These are phyloP conservation scores for Cladophialophora chaetospira DNA, from an alignment of 2,329 filamentous ascomycete species.

Conservation along the genomic window DNA sequence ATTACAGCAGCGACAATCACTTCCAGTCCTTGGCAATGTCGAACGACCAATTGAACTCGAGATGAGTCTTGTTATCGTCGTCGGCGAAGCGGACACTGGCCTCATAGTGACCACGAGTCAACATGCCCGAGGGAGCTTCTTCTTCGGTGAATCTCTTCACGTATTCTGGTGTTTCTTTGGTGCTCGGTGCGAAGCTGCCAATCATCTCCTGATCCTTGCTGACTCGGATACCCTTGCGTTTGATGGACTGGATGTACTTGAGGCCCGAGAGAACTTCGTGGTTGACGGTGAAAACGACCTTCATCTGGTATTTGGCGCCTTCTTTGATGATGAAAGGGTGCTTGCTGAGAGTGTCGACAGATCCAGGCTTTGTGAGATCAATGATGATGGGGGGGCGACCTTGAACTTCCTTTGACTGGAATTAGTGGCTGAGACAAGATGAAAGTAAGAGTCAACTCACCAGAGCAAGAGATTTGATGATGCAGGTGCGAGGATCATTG, in stretches of 20 bases:
- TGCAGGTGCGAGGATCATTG: conserved; percentile 83
- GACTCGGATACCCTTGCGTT: conserved; percentile 80
- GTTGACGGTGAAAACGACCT: conserved; percentile 90
- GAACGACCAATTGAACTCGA: conserved; percentile 94
- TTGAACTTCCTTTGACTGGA: conserved; percentile 62
- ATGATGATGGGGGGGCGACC: conserved; percentile 85
- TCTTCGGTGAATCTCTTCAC: conserved; percentile 82
- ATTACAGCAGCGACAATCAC: conserved; percentile 16
- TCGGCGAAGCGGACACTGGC: conserved; percentile 89
- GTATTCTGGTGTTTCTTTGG: conserved; percentile 80
- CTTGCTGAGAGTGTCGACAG: conserved; percentile 76
- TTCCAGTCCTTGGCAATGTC: conserved; percentile 97
- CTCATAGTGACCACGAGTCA: conserved; percentile 86
- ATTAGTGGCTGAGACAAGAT: not conserved
- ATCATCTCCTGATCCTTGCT: conserved; percentile 99
- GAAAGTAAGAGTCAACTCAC: conserved; percentile 13
- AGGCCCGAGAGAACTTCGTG: conserved; percentile 93
- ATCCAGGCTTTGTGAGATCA: conserved; percentile 74
- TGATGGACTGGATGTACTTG: conserved; percentile 93
- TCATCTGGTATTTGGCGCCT: conserved; percentile 90
- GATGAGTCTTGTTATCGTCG: conserved; percentile 87
- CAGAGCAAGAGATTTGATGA: conserved; percentile 88
- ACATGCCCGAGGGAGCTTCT: conserved; percentile 87
- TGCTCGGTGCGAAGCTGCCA: conserved; percentile 93
- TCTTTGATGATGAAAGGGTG: conserved; percentile 98